Evolutionary conservation across 371 early-diverging fungal genomes (phyloP).

Genomic region (Mucor plumbeus): DNA sequence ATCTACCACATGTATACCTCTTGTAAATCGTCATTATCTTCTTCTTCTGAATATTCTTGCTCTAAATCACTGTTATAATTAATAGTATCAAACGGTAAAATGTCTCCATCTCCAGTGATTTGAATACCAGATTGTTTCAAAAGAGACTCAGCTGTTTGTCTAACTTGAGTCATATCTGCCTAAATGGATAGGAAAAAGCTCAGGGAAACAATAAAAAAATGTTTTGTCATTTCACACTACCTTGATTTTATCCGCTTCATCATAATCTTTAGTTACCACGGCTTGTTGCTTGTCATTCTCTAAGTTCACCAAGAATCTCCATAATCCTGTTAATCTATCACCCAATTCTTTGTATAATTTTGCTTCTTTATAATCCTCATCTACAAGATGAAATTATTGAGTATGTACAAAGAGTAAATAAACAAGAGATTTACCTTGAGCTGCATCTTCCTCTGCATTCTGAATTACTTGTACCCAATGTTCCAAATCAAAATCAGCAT

Average conservation of each 20-base stretch:
- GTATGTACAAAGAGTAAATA: neutral
- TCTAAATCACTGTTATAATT: slow-evolving; percentile 8
- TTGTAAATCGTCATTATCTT: neutral
- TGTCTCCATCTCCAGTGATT: slow-evolving; percentile 30
- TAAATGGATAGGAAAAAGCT: slow-evolving; percentile 1
- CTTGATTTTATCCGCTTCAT: slow-evolving; percentile 76
- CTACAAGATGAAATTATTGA: slow-evolving; percentile 10
- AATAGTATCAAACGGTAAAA: slow-evolving; percentile 19
- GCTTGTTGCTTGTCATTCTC: slow-evolving; percentile 65
- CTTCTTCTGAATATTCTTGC: slow-evolving; percentile 3
- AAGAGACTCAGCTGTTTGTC: slow-evolving; percentile 19
- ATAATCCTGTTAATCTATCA: slow-evolving; percentile 39
- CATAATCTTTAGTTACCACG: slow-evolving; percentile 73
- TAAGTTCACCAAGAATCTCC: slow-evolving; percentile 60
- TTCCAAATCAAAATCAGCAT: slow-evolving; percentile 36
- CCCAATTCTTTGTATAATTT: slow-evolving; percentile 55
- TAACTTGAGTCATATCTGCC: slow-evolving; percentile 34
- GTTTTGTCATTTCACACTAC: slow-evolving; percentile 27
- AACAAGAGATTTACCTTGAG: slow-evolving; percentile 32
- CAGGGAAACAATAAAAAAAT: neutral
- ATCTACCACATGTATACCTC: neutral
- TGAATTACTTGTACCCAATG: slow-evolving; percentile 46
- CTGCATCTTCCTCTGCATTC: slow-evolving; percentile 48
- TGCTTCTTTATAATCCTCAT: slow-evolving; percentile 66
- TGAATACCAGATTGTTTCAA: slow-evolving; percentile 31